Percentiles rank a stretch among this genome's conserved stretches.
Evolutionary conservation across 805 yeast genomes (phyloP).

Genomic region (Candida yuanshanica): DNA sequence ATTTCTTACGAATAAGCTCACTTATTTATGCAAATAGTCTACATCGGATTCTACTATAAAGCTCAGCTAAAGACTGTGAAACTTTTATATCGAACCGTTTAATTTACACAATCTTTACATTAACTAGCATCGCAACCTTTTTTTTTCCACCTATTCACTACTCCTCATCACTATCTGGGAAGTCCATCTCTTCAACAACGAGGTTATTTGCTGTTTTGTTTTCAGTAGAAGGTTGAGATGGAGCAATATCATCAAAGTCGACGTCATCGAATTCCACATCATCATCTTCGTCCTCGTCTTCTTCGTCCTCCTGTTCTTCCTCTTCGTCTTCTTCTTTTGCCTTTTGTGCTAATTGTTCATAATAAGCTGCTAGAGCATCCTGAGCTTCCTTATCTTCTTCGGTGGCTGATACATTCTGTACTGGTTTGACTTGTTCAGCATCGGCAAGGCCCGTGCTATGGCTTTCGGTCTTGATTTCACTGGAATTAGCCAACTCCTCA

Average conservation of each 20-base stretch:
- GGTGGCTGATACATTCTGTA: constrained; percentile 7
- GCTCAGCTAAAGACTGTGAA: too few relatives aligned
- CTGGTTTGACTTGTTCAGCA: too few relatives aligned
- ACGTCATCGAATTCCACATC: constrained; percentile 45
- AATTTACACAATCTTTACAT: too few relatives aligned
- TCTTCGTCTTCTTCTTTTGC: constrained; percentile 22
- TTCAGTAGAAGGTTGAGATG: constrained; percentile 5
- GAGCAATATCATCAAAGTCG: constrained; percentile 29
- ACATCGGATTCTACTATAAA: not conserved
- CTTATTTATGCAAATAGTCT: constrained; percentile 27
- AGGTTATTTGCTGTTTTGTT: constrained; percentile 1
- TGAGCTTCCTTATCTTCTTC: constrained; percentile 19
- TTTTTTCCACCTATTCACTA: constrained; percentile 10
- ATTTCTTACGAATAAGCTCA: constrained; percentile 56
- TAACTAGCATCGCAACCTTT: too few relatives aligned
- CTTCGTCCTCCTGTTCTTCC: constrained; percentile 21
- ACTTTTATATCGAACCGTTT: too few relatives aligned
- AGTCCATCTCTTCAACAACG: constrained; percentile 22
- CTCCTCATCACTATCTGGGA: constrained; percentile 23
- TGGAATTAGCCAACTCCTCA: constrained; percentile 17
- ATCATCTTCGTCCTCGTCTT: constrained; percentile 41
- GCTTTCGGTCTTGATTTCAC: constrained; percentile 16
- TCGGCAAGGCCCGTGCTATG: too few relatives aligned
- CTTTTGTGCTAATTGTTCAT: constrained; percentile 24
- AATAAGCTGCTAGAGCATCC: constrained; percentile 23